Evolutionary conservation across 2,329 filamentous ascomycete species (phyloP), one percentile per base, ranked within the genome.

Genomic region (Onygenales sp.): DNA sequence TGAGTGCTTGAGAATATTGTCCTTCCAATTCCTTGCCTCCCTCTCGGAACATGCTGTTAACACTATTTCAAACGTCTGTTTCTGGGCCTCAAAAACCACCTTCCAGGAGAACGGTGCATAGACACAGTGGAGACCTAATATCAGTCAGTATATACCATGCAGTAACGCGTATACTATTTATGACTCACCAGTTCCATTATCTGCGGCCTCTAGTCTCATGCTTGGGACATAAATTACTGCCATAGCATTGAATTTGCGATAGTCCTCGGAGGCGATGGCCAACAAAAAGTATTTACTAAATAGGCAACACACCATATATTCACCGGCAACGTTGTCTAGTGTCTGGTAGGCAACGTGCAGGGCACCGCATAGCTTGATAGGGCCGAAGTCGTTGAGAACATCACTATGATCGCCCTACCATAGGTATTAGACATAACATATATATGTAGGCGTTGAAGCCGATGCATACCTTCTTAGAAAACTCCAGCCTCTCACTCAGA

Each of bases 81-180:
- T 81, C 53, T 86, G 78, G 58, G 82, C 81, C 65, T 93, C 85
- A 63, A 97, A 96, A 2, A 88, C 77, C 9, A 96, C 63, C 66
- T 97, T 98, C 92, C 91, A 97, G 1, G 90, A 93, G 67, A 88
- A 88, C 0, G 87, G 84, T 0, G 88, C 87, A 2, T 87, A 88
- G 58, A 93, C 85, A 63, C 90, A 96, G 74, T 92, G 89, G 6
- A 97, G 67, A 0, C 89, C 90, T 95, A 54, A 33, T 27, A 14
- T 55, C 39, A 52, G 55, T 39, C 53, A 56, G 52, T 54, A 52
- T 21, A 31, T 39, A 37, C 5, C 43, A 13, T n/a, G 42, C 11
- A 3, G 17, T 21, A 2, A 45, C 27, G 11, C 14, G 8, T 21
- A 32, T 31, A 47, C 4, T 11, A 7, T 49, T 11, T 17, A 36